A percentile compares a stretch with the other conserved stretches of the same genome.
Conservation (phyloP, 176 grass and related monocot species). For the Bolboschoenus planiculmis region DNA sequence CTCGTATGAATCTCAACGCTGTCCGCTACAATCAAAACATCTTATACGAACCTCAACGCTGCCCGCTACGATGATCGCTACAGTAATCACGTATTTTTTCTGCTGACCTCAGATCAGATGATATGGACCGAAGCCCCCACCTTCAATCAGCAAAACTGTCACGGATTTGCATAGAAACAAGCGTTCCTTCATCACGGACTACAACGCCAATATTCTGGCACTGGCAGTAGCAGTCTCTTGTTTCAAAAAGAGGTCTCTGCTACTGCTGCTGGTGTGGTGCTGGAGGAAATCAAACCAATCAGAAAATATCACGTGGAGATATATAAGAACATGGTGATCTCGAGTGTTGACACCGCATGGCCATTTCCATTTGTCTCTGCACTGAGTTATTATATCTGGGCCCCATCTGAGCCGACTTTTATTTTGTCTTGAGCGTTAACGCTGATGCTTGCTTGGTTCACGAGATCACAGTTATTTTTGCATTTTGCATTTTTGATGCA, state of each 20-base stretch:
- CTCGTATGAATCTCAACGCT: too few relatives aligned
- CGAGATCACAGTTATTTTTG: background rate
- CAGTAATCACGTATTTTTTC: too few relatives aligned
- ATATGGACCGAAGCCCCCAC: slow-evolving; percentile 2
- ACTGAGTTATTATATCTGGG: background rate
- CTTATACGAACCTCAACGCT: too few relatives aligned
- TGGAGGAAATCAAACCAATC: background rate
- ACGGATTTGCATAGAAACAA: slow-evolving; percentile 37
- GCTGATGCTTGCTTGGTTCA: background rate
- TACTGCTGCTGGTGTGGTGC: background rate
- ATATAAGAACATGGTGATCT: background rate
- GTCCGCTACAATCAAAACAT: too few relatives aligned
- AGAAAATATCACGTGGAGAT: background rate
- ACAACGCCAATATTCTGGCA: background rate
- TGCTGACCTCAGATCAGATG: too few relatives aligned
- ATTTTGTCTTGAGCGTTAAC: background rate
- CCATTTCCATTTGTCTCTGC: slow-evolving; percentile 2
- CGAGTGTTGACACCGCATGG: background rate
- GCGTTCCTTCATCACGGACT: slow-evolving; percentile 22
- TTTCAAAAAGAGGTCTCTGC: background rate
- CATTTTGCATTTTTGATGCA: background rate
- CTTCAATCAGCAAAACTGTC: slow-evolving; percentile 18
- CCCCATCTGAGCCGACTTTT: slow-evolving; percentile 14
- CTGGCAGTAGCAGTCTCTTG: too few relatives aligned
- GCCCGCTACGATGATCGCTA: too few relatives aligned